Base-by-base conservation (phyloP, 176 grass and related monocot species). In the Chloris gayana region DNA sequence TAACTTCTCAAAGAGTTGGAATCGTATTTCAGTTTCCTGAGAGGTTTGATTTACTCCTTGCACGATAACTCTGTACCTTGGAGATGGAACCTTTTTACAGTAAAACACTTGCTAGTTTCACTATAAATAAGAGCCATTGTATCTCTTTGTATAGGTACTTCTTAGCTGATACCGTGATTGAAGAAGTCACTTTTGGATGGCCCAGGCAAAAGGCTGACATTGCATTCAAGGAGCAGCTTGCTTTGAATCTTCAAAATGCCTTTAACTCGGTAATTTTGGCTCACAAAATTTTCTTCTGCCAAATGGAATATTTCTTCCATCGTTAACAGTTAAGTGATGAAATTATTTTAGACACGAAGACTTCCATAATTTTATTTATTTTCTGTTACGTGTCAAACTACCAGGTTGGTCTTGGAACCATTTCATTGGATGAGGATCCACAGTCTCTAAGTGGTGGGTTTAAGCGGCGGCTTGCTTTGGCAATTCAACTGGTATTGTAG, bases 21-120 rank as follows among this genome's bases (percentile, higher is more conserved):
- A 95, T 98, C 42, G 92, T 98, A 62, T 95, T 98, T 87, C 90
- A 98, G 84, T 98, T 98, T 93, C 90, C 92, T 73, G 90, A 98
- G 72, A 98, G 92, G 86, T 98, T 86, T 87, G 83, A 73, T 51
- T 32, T 90, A 39, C 51, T 69, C 27, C 39, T 65, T 82, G 73
- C 64, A 81, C 2, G 0, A 47, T 62, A 18, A 19, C 70, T 56
- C 15, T 86, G 49, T 86, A 80, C 38, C 77, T 66, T 57, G n/a
- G 27, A 39, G 17, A 74, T 25, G 18, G 1, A 61, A 29, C 25
- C 10, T 61, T 10, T 26, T 9, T 11, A 58, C 9, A 25, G n/a
- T 58, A 5, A 29, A 3, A 32, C n/a, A 11, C 5, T 79, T 64
- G 22, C 68, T 49, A 53, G 2, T 63, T 77, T 24, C 17, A 49